Conservation (phyloP, 2,329 filamentous ascomycete genomes). For the Colletotrichum cereale region DNA sequence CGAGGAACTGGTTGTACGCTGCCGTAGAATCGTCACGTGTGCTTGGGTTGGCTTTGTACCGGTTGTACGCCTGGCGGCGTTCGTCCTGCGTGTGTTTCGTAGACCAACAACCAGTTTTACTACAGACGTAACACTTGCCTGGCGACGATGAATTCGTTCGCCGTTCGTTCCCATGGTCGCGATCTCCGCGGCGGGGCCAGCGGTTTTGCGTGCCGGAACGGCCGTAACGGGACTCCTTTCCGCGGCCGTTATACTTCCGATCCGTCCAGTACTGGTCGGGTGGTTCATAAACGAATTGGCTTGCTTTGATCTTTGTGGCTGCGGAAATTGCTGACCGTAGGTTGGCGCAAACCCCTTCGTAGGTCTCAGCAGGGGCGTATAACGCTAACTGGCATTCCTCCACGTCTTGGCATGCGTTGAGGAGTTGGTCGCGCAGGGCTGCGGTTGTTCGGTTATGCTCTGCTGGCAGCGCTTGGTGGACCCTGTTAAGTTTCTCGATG, state of each 20-base stretch:
- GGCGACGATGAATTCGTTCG: too few species aligned
- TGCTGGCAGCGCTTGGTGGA: too few species aligned
- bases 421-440: too few species aligned
- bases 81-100: neutral
- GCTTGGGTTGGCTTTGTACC: neutral
- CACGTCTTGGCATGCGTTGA: neutral
- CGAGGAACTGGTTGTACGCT: too few species aligned
- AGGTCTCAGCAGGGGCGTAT: neutral
- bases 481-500: too few species aligned
- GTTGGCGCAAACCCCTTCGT: neutral
- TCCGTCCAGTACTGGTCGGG: neutral
- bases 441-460: too few species aligned
- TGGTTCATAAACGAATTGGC: neutral
- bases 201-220: too few species aligned
- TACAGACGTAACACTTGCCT: neutral
- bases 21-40: too few species aligned
- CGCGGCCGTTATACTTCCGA: neutral
- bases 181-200: too few species aligned
- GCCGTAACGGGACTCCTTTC: neutral
- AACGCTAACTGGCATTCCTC: neutral
- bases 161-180: too few species aligned
- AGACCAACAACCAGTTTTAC: neutral
- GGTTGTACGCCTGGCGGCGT: neutral
- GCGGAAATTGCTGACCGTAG: neutral
- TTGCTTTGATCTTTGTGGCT: too few species aligned